A percentile compares a stretch with the other conserved stretches of the same genome.
Evolutionary conservation across 148 eudicot species (phyloP).

Genomic region (Arctostaphylos glauca): DNA sequence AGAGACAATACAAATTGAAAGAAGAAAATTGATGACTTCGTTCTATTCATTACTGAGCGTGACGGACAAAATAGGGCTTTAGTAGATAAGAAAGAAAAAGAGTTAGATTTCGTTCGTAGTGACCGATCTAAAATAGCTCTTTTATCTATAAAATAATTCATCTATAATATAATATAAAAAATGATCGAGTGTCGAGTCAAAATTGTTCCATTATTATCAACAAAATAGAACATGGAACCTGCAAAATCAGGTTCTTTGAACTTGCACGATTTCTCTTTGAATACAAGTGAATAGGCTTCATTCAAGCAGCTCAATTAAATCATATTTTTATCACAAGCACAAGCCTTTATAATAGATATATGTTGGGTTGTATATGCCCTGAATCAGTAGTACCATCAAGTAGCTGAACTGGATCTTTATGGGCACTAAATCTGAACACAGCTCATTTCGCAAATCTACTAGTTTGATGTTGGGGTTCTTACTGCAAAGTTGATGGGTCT

Average conservation of each 20-base stretch:
- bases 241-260: neutral
- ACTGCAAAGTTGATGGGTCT: neutral
- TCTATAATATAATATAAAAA: too few species aligned
- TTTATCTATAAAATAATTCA: too few species aligned
- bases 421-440: conserved; percentile 4
- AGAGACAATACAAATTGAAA: too few species aligned
- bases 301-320: neutral
- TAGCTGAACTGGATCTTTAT: neutral
- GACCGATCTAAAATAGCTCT: too few species aligned
- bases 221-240: neutral
- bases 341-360: neutral
- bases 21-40: too few species aligned
- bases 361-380: neutral
- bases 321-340: neutral
- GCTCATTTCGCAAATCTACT: neutral
- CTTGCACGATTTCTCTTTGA: neutral
- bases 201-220: too few species aligned
- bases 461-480: neutral
- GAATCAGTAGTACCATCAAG: neutral
- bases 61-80: too few species aligned
- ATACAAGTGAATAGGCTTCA: neutral
- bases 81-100: too few species aligned
- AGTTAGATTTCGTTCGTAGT: too few species aligned
- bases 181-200: too few species aligned
- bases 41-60: too few species aligned